Percentiles rank a stretch among this genome's conserved stretches.
Conservation (phyloP, 371 early-diverging fungal genomes). For the Rhizopus arrhizus region DNA sequence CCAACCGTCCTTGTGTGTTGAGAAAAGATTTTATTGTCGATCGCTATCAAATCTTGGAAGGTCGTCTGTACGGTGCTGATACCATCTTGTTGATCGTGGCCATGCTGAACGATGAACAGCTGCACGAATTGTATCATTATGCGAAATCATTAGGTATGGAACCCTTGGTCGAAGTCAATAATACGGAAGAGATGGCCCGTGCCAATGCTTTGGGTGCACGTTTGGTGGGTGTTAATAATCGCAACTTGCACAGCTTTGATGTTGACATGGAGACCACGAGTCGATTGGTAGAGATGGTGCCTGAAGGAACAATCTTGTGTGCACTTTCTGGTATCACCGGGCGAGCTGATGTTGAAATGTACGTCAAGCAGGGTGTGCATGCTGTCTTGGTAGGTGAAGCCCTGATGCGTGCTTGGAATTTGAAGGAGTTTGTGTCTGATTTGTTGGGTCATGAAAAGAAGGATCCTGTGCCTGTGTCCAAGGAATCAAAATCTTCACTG, state of each 20-base stretch:
- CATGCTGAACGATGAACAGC: conserved; percentile 74
- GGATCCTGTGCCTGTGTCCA: conserved; percentile 23
- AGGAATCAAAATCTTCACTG: conserved; percentile 31
- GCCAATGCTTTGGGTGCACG: conserved; percentile 83
- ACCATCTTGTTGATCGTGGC: conserved; percentile 95
- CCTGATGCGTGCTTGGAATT: conserved; percentile 85
- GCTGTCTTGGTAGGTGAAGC: conserved; percentile 96
- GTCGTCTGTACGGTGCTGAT: conserved; percentile 90
- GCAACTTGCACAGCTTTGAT: conserved; percentile 93
- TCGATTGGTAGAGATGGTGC: conserved; percentile 74
- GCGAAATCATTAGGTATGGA: conserved; percentile 88
- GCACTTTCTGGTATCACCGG: conserved; percentile 90
- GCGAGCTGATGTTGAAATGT: conserved; percentile 83
- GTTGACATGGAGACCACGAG: conserved; percentile 89
- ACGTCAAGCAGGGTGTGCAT: conserved; percentile 71
- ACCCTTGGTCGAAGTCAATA: conserved; percentile 97
- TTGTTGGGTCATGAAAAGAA: conserved; percentile 58
- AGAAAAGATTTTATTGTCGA: conserved; percentile 97
- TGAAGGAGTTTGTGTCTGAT: conserved; percentile 71
- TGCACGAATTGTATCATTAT: conserved; percentile 70
- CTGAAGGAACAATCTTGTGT: conserved; percentile 71
- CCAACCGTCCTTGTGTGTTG: conserved; percentile 88
- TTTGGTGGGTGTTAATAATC: conserved; percentile 96
- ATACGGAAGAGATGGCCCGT: conserved; percentile 82
- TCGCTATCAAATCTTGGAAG: conserved; percentile 93